Evolutionary conservation across 768 basidiomycete genomes (phyloP), one percentile per base, ranked within the genome.

Genomic region (Psilocybe cubensis): DNA sequence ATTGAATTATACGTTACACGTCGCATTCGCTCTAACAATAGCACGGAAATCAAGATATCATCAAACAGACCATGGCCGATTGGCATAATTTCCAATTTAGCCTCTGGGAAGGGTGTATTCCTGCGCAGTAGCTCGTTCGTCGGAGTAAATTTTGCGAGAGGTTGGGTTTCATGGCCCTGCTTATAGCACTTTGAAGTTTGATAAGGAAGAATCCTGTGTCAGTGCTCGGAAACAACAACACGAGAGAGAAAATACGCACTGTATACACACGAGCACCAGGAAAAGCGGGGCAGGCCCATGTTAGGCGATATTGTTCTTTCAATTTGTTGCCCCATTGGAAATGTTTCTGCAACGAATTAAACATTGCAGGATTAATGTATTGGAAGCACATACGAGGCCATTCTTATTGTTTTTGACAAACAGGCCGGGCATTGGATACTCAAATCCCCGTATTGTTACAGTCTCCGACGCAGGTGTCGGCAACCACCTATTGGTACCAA

Each of bases 11-110:
- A 29, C 42, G 41, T 24, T 41, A 27, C 29, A 18, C 20, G 42
- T 20, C 53, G 41, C 8, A 17, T 29, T 14, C 62, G 51, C 27
- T 63, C 56, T 7, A 59, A 44, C 18, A 63, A 40, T 23, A 63
- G 29, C 6, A 54, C 52, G 3, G 62, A 59, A 8, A 63, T 56
- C 5, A 63, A n/a, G 20, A 63, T 52, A 18, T 63, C 58, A 45
- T 63, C 58, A 17, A 63, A 57, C 28, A 49, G 53, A 11, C 43
- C 45, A 31, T 63, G 55, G 14, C 62, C 62, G 6, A 23, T 20
- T 20, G 62, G 58, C 23, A 51, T 49, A 27, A 63, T 50, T 7
- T 49, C 56, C 21, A 49, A 24, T n/a, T 38, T 28, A 20, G n/a
- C 42, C 51, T 50, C 41, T 2, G 27, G 21, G 11, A 54, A 25